Evolutionary conservation across 208 protist genomes (phyloP).

Genomic region (Leishmania martiniquensis): DNA sequence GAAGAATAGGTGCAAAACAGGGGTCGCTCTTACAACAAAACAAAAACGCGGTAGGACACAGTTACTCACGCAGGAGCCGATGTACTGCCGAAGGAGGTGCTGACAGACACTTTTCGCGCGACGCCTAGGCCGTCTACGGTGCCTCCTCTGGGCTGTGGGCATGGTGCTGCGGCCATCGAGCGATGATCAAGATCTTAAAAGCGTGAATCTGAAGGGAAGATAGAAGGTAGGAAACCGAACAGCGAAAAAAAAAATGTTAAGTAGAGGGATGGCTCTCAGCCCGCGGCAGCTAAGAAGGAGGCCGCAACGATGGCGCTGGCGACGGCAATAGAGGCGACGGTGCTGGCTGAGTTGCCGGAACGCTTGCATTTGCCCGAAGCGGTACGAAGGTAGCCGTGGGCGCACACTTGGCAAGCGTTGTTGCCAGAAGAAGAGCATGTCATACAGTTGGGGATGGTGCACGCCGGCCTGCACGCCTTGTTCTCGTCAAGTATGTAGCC

Average conservation of each 20-base stretch:
- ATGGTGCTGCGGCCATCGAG: not conserved
- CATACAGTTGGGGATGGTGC: constrained; percentile 2
- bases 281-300: not conserved
- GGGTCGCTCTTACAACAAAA: not conserved
- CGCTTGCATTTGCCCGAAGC: not conserved
- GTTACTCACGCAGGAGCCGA: too few relatives aligned
- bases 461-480: not conserved
- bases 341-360: not conserved
- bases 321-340: not conserved
- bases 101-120: not conserved
- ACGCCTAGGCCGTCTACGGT: not conserved
- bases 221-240: not conserved
- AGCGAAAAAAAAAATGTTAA: not conserved
- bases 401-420: constrained; percentile 2
- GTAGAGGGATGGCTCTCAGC: not conserved
- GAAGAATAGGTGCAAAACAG: not conserved
- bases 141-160: not conserved
- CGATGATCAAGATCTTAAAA: not conserved
- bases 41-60: too few relatives aligned
- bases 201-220: not conserved
- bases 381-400: not conserved
- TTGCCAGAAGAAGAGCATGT: not conserved
- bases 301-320: not conserved
- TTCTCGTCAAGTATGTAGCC: not conserved
- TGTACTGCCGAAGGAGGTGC: not conserved